A percentile compares a stretch with the other conserved stretches of the same genome.
Evolutionary conservation across 2,329 filamentous ascomycete species (phyloP).

Genomic region (Talaromyces sp.): DNA sequence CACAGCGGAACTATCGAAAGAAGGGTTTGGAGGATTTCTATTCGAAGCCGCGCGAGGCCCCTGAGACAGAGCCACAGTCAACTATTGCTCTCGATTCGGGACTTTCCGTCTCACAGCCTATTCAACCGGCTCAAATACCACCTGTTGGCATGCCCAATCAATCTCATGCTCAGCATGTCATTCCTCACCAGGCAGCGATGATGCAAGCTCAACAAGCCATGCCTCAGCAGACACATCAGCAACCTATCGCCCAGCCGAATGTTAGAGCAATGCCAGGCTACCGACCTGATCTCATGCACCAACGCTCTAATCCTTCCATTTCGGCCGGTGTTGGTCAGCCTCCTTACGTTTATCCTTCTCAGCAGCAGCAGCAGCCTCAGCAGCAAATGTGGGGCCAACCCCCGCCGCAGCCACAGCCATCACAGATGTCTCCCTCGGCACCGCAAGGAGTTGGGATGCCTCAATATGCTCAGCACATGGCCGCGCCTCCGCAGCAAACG

Average conservation of each 20-base stretch:
- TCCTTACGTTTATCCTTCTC: conserved; percentile 58
- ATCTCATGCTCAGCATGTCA: conserved; percentile 37
- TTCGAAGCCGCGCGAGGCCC: conserved; percentile 79
- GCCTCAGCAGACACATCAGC: conserved; percentile 70
- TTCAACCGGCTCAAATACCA: conserved; percentile 43
- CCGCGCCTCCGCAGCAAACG: conserved; percentile 39
- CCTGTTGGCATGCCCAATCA: conserved; percentile 38
- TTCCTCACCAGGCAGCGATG: conserved; percentile 49
- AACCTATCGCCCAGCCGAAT: conserved; percentile 71
- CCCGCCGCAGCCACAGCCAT: conserved; percentile 65
- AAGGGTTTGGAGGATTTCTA: conserved; percentile 82
- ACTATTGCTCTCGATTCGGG: conserved; percentile 36
- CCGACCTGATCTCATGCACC: conserved; percentile 65
- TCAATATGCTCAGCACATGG: conserved; percentile 45
- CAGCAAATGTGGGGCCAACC: conserved; percentile 70
- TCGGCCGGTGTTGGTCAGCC: conserved; percentile 54
- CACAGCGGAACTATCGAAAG: conserved; percentile 75
- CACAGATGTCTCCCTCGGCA: conserved; percentile 50
- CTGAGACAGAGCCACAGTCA: conserved; percentile 50
- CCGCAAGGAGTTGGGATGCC: conserved; percentile 45
- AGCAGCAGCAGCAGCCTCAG: conserved; percentile 67
- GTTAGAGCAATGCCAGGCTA: conserved; percentile 69
- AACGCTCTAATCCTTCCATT: conserved; percentile 63
- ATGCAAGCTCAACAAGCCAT: conserved; percentile 62
- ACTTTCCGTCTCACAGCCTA: conserved; percentile 40